Base-by-base conservation (phyloP, 768 basidiomycete genomes). In the Clavulina sp. region DNA sequence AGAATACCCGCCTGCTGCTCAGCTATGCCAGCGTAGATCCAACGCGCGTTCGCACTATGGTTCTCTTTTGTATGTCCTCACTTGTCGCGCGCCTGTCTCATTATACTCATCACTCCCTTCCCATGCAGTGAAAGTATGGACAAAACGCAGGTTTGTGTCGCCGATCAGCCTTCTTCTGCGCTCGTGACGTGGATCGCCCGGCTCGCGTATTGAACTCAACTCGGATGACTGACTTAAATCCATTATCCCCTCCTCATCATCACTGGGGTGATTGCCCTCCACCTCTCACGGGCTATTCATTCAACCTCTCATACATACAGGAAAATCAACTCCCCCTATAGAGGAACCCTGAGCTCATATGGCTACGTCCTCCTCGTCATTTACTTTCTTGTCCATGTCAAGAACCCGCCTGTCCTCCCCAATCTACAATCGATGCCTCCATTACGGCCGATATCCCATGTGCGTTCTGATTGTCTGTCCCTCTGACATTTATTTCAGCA, bases 301-400 rank as follows among this genome's bases (percentile, higher is more conserved):
- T 46, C 23, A 46, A 46, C 23, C 2, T 13, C 24, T 6, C 26
- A 23, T 24, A 5, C 40, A 9, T 16, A 1, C 59, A 87, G 85
- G 67, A 92, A 95, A 78, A 95, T 99, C 66, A 99, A 99, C 67
- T 95, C 91, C 48, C 91, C 93, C 7, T 99, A 97, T 67, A 80
- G 87, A 60, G 93, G 93, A 56, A 97, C 93, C 1, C 71, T 99
- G 50, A 92, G 87, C 51, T 93, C 91, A 50, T 96, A 99, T 63
- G 93, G 93, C 57, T 96, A 93, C 68, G 92, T 93, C 58, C 75
- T 99, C 49, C 82, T 99, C 66, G 93, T 96, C 64, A 87, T 99
- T 60, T 95, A 92, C 69, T 99, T 89, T 68, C 77, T 97, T 50
- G 80, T 92, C 43, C 95, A 99, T 65, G 91, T 97, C 69, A 93